phyloP scores from a whole-genome alignment of 257 asterid genomes.

The Solanum pinnatisectum region DNA sequence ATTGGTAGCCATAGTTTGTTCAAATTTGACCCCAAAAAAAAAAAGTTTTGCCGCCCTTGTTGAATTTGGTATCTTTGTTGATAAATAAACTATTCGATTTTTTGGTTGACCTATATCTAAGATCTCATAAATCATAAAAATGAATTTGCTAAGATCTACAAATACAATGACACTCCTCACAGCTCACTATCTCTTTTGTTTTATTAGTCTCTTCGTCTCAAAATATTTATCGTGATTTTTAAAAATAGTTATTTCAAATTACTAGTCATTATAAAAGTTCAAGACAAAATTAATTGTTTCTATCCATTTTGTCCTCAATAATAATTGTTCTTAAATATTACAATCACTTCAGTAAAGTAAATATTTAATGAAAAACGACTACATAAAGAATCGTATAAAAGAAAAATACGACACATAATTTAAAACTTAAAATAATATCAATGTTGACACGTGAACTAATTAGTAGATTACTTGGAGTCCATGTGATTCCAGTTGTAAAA shows the following conservation, averaged over 20 bases:
- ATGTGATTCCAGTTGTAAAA: neutral
- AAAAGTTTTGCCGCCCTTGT: neutral
- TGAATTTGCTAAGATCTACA: neutral
- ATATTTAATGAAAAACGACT: neutral
- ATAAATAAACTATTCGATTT: neutral
- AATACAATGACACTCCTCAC: neutral
- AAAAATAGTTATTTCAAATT: neutral
- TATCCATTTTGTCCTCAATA: neutral
- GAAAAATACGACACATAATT: neutral
- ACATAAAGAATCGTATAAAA: neutral
- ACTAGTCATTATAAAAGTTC: neutral
- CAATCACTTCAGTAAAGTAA: neutral
- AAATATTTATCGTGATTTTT: neutral
- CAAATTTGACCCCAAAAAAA: neutral
- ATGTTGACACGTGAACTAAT: neutral
- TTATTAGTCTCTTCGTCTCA: neutral
- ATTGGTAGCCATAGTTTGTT: neutral
- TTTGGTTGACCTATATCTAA: neutral
- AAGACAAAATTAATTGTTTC: neutral
- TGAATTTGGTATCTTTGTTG: neutral
- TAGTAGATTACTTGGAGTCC: neutral
- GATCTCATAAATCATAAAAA: neutral
- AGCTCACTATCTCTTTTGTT: neutral
- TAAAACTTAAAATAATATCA: neutral
- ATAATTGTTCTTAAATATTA: neutral